Base-by-base conservation (phyloP, 768 basidiomycete species). In the Suillus fuscotomentosus region DNA sequence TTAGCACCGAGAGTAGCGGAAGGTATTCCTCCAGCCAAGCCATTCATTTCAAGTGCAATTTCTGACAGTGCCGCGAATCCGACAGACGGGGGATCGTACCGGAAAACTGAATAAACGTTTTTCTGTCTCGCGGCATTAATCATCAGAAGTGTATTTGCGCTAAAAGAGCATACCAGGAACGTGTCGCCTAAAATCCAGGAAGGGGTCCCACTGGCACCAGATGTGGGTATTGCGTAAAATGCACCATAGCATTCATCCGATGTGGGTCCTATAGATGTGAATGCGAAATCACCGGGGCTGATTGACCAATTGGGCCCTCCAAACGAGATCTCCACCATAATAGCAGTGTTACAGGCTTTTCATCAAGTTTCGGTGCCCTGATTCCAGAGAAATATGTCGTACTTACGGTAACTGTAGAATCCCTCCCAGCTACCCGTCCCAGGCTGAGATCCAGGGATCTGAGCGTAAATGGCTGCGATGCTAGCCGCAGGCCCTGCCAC, bases 141-240 rank as follows among this genome's bases (percentile, higher is more conserved):
- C 5, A 54, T 17, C 8, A 56, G 13, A 27, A 31, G 15, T 10
- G 36, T 11, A 48, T 17, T 13, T 10, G 15, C 10, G 17, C 39
- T 13, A 2, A 41, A 6, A 10, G n/a, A 4, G 10, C 73, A 48
- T n/a, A 66, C 73, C 41, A 96, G 83, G 81, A 95, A 95, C 0
- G 92, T 90, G 70, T 95, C 94, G 42, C 95, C 96, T 38, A 97
- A 80, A 69, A 97, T 95, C 95, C 94, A 97, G 17, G 84, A 65
- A 3, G 91, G 88, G 31, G 82, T 78, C 47, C 80, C 79, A 39
- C 31, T 31, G 31, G 31, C 31, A 31, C 76, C 71, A 24, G 85
- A 83, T 3, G 82, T 81, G 36, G 81, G 74, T 60, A 95, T 79
- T 60, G 83, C 81, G 73, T 95, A 97, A 79, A 99, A 90, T 2